Evolutionary conservation across 1,139 yeast species (phyloP).

Genomic region (Lodderomyces orthopsilosis): DNA sequence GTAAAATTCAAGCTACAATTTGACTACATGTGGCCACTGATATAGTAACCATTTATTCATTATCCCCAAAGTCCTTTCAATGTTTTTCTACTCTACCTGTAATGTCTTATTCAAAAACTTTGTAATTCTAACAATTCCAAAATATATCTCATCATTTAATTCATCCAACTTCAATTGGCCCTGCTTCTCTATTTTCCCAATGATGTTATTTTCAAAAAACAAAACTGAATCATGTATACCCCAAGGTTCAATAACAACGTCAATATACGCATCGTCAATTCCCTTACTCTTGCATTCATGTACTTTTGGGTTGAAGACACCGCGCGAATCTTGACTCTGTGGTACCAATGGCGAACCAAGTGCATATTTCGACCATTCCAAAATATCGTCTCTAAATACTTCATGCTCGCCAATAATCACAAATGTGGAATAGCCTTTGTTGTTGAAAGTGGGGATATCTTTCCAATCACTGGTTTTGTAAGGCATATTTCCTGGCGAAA

Average conservation of each 20-base stretch:
- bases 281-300: conserved; percentile 19
- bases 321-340: conserved; percentile 27
- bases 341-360: conserved; percentile 25
- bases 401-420: conserved; percentile 45
- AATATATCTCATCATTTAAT: conserved; percentile 22
- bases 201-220: conserved; percentile 29
- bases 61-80: no score
- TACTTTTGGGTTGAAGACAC: conserved; percentile 18
- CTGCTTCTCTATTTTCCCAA: conserved; percentile 13
- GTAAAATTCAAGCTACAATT: no score
- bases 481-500: conserved; percentile 19
- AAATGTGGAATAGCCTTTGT: conserved; percentile 26
- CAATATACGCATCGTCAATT: conserved; percentile 16
- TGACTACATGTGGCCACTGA: no score
- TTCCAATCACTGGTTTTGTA: conserved; percentile 31
- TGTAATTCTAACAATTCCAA: conserved; percentile 26
- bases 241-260: conserved; percentile 39
- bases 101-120: conserved; percentile 27
- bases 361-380: conserved; percentile 36
- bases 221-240: conserved; percentile 43
- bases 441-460: conserved; percentile 29
- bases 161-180: conserved; percentile 13
- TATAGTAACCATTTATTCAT: no score
- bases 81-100: no score
- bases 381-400: conserved; percentile 40